Base-by-base conservation (phyloP, 2,329 filamentous ascomycete genomes). In the Stachybotrys elegans region DNA sequence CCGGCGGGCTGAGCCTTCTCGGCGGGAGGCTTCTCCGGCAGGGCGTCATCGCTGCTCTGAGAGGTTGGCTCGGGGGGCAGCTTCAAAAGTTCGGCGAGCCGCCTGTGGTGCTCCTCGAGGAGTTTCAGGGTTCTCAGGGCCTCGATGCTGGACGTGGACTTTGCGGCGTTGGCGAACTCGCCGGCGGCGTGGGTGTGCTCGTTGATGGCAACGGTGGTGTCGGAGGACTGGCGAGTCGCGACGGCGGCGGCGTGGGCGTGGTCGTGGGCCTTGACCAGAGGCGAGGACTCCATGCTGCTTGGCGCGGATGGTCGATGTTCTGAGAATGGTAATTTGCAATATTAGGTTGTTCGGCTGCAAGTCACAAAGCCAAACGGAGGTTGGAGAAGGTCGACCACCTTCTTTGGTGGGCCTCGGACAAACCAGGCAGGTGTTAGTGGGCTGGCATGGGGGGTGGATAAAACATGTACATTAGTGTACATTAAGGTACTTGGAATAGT, bases 101-200 rank as follows among this genome's bases (percentile, higher is more conserved):
- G 83, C 52, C 83, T 80, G 62, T 98, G 93, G 62, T 98, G 89
- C 50, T 87, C 78, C 65, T 96, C 89, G 46, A 98, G 82, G 3
- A 97, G 78, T 52, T 79, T 81, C 48, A 98, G 73, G 9, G 91
- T 93, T 42, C 93, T 82, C 40, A 95, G 68, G 13, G 91, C 92
- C 73, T 95, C 76, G 50, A 75, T 61, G 59, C 73, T 79, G 32
- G 72, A 74, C 7, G 88, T 95, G 39, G 69, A 77, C 48, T 81
- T 78, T n/a, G 88, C 83, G 22, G 90, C 91, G 48, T 84, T 84
- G 48, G 88, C 84, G 63, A 95, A 97, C 62, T 95, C 88, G 51
- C 83, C 84, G 3, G 93, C 92, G 29, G 93, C 93, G 45, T 87
- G 75, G 43, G 91, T 83, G 67, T 97, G 92, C 64, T 95, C 88